Conservation (phyloP, 2,329 filamentous ascomycete genomes). For the Fusarium newnesense region DNA sequence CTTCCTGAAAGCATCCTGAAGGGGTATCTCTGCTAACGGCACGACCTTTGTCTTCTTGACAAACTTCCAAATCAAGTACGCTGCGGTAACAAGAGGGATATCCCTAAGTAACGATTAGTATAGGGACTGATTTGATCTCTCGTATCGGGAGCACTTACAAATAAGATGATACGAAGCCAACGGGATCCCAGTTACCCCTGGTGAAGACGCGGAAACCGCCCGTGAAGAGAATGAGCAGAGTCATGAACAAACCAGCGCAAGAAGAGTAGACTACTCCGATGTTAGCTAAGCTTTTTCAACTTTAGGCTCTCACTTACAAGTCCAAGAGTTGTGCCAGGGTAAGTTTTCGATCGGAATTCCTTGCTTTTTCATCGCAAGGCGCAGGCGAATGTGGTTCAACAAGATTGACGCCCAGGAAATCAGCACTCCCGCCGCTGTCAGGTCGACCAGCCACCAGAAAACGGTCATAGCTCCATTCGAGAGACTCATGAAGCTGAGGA, state of each 20-base stretch:
- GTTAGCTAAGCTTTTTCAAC: not conserved
- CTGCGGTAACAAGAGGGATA: slow-evolving; percentile 66
- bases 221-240: slow-evolving; percentile 73
- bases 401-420: slow-evolving; percentile 71
- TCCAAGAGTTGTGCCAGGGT: slow-evolving; percentile 73
- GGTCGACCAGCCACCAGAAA: slow-evolving; percentile 72
- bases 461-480: slow-evolving; percentile 68
- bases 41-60: slow-evolving; percentile 69
- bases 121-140: accelerated
- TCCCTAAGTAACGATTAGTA: slow-evolving; percentile 55
- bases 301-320: slow-evolving; percentile 55
- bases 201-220: slow-evolving; percentile 74
- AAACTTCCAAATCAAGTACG: slow-evolving; percentile 73
- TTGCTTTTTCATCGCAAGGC: slow-evolving; percentile 65
- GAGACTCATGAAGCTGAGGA: slow-evolving; percentile 67
- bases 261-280: slow-evolving; percentile 66
- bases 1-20: slow-evolving; percentile 58
- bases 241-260: slow-evolving; percentile 67
- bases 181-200: slow-evolving; percentile 66
- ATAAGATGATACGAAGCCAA: slow-evolving; percentile 70
- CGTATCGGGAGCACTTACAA: slow-evolving; percentile 57
- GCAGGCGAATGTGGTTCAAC: slow-evolving; percentile 68
- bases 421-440: slow-evolving; percentile 71
- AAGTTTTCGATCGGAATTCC: slow-evolving; percentile 60
- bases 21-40: slow-evolving; percentile 61